Conservation (phyloP, 805 yeast genomes). For the Spathaspora arborariae region DNA sequence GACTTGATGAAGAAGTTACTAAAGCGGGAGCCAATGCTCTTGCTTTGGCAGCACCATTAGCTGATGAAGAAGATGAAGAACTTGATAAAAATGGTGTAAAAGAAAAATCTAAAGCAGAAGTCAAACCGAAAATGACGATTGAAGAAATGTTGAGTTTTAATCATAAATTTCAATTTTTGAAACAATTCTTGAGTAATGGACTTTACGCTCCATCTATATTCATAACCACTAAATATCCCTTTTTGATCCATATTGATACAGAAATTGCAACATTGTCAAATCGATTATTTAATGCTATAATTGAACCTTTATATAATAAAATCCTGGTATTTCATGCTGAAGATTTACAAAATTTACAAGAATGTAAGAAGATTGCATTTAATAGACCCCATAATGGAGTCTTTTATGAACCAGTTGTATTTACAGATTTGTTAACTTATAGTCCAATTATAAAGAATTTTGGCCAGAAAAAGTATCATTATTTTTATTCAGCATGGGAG, state of each 20-base stretch:
- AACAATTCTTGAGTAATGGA: constrained; percentile 55
- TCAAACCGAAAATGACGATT: background rate
- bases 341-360: constrained; percentile 20
- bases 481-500: constrained; percentile 52
- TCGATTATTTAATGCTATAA: constrained; percentile 44
- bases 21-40: constrained; percentile 71
- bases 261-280: constrained; percentile 46
- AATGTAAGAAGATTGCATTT: constrained; percentile 18
- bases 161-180: constrained; percentile 39
- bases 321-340: constrained; percentile 16
- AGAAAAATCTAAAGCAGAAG: constrained; percentile 5
- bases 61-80: constrained; percentile 47
- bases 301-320: constrained; percentile 45
- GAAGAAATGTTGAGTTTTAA: constrained; percentile 18
- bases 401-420: constrained; percentile 20
- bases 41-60: constrained; percentile 83
- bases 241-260: constrained; percentile 50
- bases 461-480: constrained; percentile 22
- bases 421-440: constrained; percentile 21
- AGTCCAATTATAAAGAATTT: constrained; percentile 24
- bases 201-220: constrained; percentile 58
- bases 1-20: constrained; percentile 51
- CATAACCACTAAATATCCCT: constrained; percentile 60
- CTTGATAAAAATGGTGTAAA: constrained; percentile 3
- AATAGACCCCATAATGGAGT: constrained; percentile 25